These are phyloP conservation scores for Nemania sp. DNA, from an alignment of 2,329 filamentous ascomycete species.

Conservation along the genomic window DNA sequence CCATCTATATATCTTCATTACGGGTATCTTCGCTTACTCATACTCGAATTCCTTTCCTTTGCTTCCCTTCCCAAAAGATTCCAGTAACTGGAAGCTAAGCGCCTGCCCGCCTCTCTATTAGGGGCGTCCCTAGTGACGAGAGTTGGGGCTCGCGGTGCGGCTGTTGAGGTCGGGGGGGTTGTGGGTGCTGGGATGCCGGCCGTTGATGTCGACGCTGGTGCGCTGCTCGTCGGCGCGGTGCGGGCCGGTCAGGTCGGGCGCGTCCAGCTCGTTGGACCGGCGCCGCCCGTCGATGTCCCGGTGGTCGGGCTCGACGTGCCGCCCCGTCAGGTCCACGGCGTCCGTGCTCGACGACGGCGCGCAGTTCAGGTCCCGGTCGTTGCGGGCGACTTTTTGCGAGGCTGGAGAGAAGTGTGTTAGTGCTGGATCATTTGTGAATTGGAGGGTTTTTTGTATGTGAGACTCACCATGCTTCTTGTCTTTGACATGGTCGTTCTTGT, in stretches of 20 bases:
- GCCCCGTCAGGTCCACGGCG: slow-evolving; percentile 21
- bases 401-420: slow-evolving; percentile 1
- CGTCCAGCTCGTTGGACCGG: slow-evolving; percentile 15
- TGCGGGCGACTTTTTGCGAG: slow-evolving; percentile 9
- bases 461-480: slow-evolving; percentile 15
- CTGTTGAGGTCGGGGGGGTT: slow-evolving; percentile 21
- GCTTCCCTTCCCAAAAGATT: no score
- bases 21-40: no score
- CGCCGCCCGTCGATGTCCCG: slow-evolving; percentile 22
- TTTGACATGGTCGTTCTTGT: slow-evolving; percentile 12
- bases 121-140: slow-evolving; percentile 13
- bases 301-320: slow-evolving; percentile 20
- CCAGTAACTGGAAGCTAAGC: no score
- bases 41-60: no score
- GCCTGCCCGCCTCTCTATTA: no score
- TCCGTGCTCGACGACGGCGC: slow-evolving; percentile 12
- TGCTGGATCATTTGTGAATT: neutral
- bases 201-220: slow-evolving; percentile 24
- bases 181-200: slow-evolving; percentile 15
- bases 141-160: slow-evolving; percentile 1
- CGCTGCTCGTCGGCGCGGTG: slow-evolving; percentile 15
- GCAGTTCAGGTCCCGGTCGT: slow-evolving; percentile 20
- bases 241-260: slow-evolving; percentile 23
- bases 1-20: no score
- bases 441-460: neutral